phyloP scores from a whole-genome alignment of 768 basidiomycete genomes.

The Lactifluus subvellereus region DNA sequence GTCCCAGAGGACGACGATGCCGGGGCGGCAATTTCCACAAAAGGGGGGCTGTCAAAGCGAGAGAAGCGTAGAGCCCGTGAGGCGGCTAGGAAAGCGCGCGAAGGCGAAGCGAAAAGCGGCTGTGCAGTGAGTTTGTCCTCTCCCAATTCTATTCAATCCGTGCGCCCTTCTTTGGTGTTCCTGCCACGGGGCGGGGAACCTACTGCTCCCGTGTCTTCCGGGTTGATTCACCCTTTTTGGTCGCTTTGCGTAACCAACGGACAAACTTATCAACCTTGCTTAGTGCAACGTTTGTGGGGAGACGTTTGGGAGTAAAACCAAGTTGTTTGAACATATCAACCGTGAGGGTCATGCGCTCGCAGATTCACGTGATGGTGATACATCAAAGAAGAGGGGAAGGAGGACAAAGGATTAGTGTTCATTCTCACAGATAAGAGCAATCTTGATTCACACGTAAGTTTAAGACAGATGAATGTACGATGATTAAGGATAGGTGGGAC shows the following conservation, averaged over 20 bases:
- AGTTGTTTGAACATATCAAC: conserved; percentile 67
- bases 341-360: conserved; percentile 66
- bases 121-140: conserved; percentile 9
- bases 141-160: conserved; percentile 5
- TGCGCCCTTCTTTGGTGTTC: background rate
- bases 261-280: conserved; percentile 23
- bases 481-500: conserved; percentile 4
- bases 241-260: background rate
- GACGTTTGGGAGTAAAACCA: conserved; percentile 61
- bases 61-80: conserved; percentile 78
- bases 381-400: conserved; percentile 31
- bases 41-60: conserved; percentile 55
- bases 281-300: conserved; percentile 66
- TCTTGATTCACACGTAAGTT: conserved; percentile 14
- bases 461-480: background rate
- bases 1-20: conserved; percentile 13
- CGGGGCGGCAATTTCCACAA: conserved; percentile 13
- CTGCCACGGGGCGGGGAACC: background rate
- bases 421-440: background rate
- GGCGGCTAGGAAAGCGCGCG: conserved; percentile 53
- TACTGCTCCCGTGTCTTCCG: background rate
- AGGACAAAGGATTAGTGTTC: conserved; percentile 30
- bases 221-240: conserved; percentile 2
- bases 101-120: conserved; percentile 16
- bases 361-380: conserved; percentile 29